Evolutionary conservation across 352 stramenopile species (phyloP).

Genomic region (Phytophthora boehmeriae): DNA sequence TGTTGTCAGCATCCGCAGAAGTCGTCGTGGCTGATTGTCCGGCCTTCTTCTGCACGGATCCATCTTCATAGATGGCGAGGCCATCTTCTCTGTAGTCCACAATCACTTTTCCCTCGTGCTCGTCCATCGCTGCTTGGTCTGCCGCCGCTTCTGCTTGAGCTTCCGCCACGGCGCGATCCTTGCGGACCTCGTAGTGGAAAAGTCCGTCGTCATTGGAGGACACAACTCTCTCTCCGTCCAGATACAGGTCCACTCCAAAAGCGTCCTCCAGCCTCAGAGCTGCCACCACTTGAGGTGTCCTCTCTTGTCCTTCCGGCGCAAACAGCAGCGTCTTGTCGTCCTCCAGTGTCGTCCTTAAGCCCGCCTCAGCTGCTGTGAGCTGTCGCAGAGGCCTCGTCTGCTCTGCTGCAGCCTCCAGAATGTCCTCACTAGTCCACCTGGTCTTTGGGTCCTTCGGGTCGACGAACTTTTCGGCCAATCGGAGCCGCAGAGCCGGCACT

Average conservation of each 20-base stretch:
- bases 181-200: slow-evolving; percentile 78
- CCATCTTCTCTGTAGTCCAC: slow-evolving; percentile 98
- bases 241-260: slow-evolving; percentile 72
- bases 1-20: slow-evolving; percentile 28
- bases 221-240: slow-evolving; percentile 67
- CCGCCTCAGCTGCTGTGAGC: slow-evolving; percentile 41
- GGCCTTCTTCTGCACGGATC: slow-evolving; percentile 81
- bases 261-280: slow-evolving; percentile 45
- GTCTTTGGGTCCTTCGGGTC: slow-evolving; percentile 59
- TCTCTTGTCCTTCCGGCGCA: slow-evolving; percentile 17
- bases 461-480: slow-evolving; percentile 53
- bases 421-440: slow-evolving; percentile 58
- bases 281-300: slow-evolving; percentile 40
- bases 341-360: slow-evolving; percentile 28
- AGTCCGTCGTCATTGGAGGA: slow-evolving; percentile 68
- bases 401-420: slow-evolving; percentile 46
- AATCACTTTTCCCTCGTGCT: slow-evolving; percentile 92
- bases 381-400: slow-evolving; percentile 41
- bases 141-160: slow-evolving; percentile 26
- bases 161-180: slow-evolving; percentile 62
- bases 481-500: slow-evolving; percentile 65
- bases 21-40: slow-evolving; percentile 25
- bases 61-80: slow-evolving; percentile 96
- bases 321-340: slow-evolving; percentile 45
- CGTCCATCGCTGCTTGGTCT: slow-evolving; percentile 51